Evolutionary conservation across 2,329 filamentous ascomycete species (phyloP), one percentile per base, ranked within the genome.

Genomic region (Byssothecium circinans): DNA sequence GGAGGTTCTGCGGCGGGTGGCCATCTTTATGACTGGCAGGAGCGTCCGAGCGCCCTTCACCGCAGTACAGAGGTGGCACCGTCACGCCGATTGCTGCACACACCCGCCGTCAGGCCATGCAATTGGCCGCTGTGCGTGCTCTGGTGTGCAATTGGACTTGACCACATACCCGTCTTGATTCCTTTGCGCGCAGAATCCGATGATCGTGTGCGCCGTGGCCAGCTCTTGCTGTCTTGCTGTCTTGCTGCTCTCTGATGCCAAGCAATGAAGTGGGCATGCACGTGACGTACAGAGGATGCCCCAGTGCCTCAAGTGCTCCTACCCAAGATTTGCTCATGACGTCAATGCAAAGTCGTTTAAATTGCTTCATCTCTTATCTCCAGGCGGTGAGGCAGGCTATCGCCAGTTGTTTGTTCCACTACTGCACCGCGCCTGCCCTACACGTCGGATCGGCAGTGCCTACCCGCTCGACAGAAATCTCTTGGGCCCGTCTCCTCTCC

Each of bases 11-110:
- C 17, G 7, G 5, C 34, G 8, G 34, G 34, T 22, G 14, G 7
- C 6, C 29, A 8, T 27, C 7, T 20, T 32, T 42, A 32, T 53
- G 52, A 40, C 51, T 32, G 15, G 52, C 15, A 42, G 25, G 39
- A 2, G 8, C 23, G 39, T 22, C 27, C 39, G 27, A 33, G 39
- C 39, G 20, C 27, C 5, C 39, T 33, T 42, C 39, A 33, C 27
- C 27, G 27, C 27, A 17, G 19, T 27, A 42, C 27, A 33, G 39
- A 20, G 5, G 38, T 29, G 14, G 25, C 39, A 33, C 25, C 18
- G 39, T 42, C 39, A 42, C 39, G 39, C 17, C 19, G 18, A 15
- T n/a, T 42, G 15, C 29, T 42, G 39, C 25, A 22, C 35, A n/a
- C 18, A 17, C 15, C 29, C 29, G 29, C 29, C 6, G 29, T 32